Conservation (phyloP, 2,329 filamentous ascomycete species). For the Paraphoma sp. region DNA sequence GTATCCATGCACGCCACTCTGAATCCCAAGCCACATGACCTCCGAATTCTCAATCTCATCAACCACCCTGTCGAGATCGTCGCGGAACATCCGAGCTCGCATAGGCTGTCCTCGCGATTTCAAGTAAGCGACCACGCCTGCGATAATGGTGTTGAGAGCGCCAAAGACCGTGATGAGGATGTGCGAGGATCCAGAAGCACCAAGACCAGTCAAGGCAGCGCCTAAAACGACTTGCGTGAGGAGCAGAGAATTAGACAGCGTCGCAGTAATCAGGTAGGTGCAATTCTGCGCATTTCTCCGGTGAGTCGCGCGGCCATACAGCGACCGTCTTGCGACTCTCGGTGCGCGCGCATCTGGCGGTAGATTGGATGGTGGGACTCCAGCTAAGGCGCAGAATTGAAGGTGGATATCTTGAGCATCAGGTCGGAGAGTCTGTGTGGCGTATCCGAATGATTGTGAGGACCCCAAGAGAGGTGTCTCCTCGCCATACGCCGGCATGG, state of each 20-base stretch:
- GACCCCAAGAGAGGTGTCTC: constrained; percentile 7
- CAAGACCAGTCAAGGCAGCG: constrained; percentile 49
- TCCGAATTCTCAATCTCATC: constrained; percentile 52
- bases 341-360: constrained; percentile 21
- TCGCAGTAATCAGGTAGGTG: constrained; percentile 47
- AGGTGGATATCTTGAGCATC: constrained; percentile 30
- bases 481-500: constrained; percentile 6
- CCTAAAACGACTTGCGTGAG: constrained; percentile 50
- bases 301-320: constrained; percentile 46
- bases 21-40: constrained; percentile 54
- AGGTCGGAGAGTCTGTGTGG: background rate
- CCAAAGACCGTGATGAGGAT: constrained; percentile 50
- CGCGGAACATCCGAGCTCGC: constrained; percentile 50
- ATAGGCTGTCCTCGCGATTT: constrained; percentile 50
- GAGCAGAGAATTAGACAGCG: constrained; percentile 46
- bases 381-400: constrained; percentile 49
- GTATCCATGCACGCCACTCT: constrained; percentile 52
- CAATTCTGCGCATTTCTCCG: constrained; percentile 38
- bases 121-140: constrained; percentile 49
- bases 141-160: constrained; percentile 50
- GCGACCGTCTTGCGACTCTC: constrained; percentile 34
- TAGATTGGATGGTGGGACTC: constrained; percentile 40
- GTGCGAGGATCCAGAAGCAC: constrained; percentile 42
- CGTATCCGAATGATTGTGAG: background rate
- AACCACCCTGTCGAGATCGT: constrained; percentile 49